These are phyloP conservation scores for Candida multigemmis DNA, from an alignment of 805 yeast species.

Conservation along the genomic window DNA sequence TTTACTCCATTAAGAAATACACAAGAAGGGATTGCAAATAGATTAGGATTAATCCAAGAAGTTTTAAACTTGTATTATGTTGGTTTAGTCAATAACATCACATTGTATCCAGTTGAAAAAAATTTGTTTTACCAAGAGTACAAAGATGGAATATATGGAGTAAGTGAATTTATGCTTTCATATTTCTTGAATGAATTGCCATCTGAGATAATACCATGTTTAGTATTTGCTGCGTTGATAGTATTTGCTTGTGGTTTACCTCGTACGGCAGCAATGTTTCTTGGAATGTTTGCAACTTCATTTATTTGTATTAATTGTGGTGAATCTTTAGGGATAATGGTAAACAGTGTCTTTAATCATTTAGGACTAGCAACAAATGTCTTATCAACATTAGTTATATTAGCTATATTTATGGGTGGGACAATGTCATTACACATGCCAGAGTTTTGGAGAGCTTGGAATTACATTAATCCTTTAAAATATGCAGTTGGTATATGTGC, in stretches of 20 bases:
- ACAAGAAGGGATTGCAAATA: slow-evolving; percentile 47
- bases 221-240: slow-evolving; percentile 51
- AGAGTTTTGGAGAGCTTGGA: slow-evolving; percentile 55
- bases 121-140: slow-evolving; percentile 73
- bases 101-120: slow-evolving; percentile 67
- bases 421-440: slow-evolving; percentile 74
- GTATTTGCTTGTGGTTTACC: slow-evolving; percentile 72
- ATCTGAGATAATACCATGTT: slow-evolving; percentile 50
- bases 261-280: slow-evolving; percentile 56
- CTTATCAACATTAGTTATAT: slow-evolving; percentile 53
- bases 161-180: slow-evolving; percentile 50
- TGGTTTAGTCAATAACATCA: slow-evolving; percentile 72
- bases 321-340: slow-evolving; percentile 75
- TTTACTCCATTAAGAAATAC: slow-evolving; percentile 36
- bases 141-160: slow-evolving; percentile 62
- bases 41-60: slow-evolving; percentile 73
- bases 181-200: slow-evolving; percentile 62
- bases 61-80: slow-evolving; percentile 63
- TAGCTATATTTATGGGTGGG: slow-evolving; percentile 82
- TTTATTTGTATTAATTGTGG: slow-evolving; percentile 61
- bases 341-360: slow-evolving; percentile 64
- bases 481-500: slow-evolving; percentile 57
- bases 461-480: slow-evolving; percentile 70
- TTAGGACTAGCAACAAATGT: slow-evolving; percentile 76
- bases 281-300: slow-evolving; percentile 48